Conservation (phyloP, 345 rosid genomes). For the Rhizophora mangle region DNA sequence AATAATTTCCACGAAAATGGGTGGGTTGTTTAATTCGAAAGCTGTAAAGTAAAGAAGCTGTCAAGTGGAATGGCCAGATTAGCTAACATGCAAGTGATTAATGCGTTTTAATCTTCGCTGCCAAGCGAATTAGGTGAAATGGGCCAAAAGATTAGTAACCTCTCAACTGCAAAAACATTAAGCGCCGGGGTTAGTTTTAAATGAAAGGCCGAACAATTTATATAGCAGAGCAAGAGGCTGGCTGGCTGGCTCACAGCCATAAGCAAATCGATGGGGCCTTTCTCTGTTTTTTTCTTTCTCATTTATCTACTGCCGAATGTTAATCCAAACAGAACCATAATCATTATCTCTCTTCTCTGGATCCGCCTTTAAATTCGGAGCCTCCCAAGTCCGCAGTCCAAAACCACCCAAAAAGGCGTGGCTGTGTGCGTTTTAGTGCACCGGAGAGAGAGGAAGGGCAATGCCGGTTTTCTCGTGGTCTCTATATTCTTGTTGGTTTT, state of each 20-base stretch:
- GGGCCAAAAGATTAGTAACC: neutral
- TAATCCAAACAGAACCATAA: no score
- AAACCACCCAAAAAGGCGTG: neutral
- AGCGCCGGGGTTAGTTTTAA: constrained; percentile 41
- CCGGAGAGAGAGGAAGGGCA: neutral
- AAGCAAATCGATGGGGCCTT: neutral
- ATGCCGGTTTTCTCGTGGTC: neutral
- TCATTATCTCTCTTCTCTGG: neutral
- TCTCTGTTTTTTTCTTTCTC: no score
- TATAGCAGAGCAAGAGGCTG: neutral
- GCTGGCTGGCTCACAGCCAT: constrained; percentile 14
- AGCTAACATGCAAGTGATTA: no score
- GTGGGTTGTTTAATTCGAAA: no score
- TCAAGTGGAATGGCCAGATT: no score
- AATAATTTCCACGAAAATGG: no score
- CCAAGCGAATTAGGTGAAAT: neutral
- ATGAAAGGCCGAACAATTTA: constrained; percentile 29
- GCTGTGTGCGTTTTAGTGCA: no score
- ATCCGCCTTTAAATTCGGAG: neutral
- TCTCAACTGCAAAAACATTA: neutral
- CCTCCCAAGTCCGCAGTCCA: neutral
- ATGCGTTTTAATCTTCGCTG: neutral
- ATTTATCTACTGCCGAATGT: no score
- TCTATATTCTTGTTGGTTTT: neutral
- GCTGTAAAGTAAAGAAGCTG: no score